Conservation (phyloP, 148 eudicot genomes). For the Camellia granthamiana region DNA sequence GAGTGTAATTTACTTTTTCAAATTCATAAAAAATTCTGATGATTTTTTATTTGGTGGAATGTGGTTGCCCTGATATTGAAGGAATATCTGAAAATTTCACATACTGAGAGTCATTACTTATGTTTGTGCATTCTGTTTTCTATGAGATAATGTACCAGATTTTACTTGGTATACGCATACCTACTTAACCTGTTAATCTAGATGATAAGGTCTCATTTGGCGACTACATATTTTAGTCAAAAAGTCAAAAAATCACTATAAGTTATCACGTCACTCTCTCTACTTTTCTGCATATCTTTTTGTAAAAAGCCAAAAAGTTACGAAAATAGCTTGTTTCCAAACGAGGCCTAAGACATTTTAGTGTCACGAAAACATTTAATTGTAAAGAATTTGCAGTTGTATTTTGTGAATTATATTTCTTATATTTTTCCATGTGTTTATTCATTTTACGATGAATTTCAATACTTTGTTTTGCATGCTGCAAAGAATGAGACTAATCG, state of each 20-base stretch:
- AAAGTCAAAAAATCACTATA: no score
- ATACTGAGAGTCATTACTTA: background rate
- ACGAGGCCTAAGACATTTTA: background rate
- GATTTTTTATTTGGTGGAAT: background rate
- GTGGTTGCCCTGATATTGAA: background rate
- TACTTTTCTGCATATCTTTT: no score
- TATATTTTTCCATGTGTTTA: background rate
- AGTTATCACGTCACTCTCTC: no score
- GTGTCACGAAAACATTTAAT: background rate
- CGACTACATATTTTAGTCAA: no score
- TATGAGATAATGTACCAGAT: background rate
- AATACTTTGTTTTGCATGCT: background rate
- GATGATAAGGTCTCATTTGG: background rate
- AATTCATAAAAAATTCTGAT: background rate
- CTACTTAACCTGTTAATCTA: background rate
- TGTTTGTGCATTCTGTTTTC: background rate
- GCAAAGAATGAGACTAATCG: background rate
- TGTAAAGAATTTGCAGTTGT: background rate
- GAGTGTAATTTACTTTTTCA: background rate
- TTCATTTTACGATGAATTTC: background rate
- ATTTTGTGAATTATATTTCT: background rate
- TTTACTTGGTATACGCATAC: background rate
- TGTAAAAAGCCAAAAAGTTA: no score
- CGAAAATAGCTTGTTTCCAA: no score
- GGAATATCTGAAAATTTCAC: background rate